Evolutionary conservation across 208 protist genomes (phyloP).

Genomic region (Acanthamoeba rhysodes): DNA sequence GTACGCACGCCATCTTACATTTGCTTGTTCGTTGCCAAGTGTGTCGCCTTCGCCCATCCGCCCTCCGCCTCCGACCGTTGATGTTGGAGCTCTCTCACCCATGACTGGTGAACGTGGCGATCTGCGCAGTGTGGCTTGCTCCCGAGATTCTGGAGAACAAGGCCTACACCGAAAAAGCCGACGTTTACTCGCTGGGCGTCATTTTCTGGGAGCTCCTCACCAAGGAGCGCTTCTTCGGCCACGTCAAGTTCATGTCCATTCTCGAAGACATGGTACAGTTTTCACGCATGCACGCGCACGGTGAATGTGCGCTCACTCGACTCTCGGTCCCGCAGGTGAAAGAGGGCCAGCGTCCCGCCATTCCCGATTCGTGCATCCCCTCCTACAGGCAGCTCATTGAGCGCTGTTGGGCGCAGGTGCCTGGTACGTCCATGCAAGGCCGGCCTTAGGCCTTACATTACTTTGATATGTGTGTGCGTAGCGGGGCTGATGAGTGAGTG

Average conservation of each 20-base stretch:
- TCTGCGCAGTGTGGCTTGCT: constrained; percentile 27
- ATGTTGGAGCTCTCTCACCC: too few species aligned
- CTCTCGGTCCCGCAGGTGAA: neutral
- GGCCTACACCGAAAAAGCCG: neutral
- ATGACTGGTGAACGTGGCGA: too few species aligned
- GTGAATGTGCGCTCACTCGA: neutral
- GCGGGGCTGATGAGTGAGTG: neutral
- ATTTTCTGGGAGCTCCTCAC: constrained; percentile 77
- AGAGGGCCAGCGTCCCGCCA: constrained; percentile 4
- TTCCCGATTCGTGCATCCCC: constrained; percentile 60
- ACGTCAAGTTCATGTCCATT: constrained; percentile 29
- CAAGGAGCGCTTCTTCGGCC: constrained; percentile 54
- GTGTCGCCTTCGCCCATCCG: too few species aligned
- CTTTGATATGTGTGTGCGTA: too few species aligned
- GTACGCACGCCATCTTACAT: too few species aligned
- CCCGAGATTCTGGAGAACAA: constrained; percentile 53
- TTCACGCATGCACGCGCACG: too few species aligned
- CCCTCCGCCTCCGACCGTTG: too few species aligned
- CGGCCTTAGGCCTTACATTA: too few species aligned
- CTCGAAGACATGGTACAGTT: constrained; percentile 72
- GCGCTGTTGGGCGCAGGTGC: neutral
- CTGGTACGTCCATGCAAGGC: neutral
- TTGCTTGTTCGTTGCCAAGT: too few species aligned
- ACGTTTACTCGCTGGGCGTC: neutral
- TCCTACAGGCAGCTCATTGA: constrained; percentile 42